Percentiles rank a stretch among this genome's conserved stretches.
phyloP scores from a whole-genome alignment of 2,329 filamentous ascomycete species.

The Tolypocladium pustulatum region DNA sequence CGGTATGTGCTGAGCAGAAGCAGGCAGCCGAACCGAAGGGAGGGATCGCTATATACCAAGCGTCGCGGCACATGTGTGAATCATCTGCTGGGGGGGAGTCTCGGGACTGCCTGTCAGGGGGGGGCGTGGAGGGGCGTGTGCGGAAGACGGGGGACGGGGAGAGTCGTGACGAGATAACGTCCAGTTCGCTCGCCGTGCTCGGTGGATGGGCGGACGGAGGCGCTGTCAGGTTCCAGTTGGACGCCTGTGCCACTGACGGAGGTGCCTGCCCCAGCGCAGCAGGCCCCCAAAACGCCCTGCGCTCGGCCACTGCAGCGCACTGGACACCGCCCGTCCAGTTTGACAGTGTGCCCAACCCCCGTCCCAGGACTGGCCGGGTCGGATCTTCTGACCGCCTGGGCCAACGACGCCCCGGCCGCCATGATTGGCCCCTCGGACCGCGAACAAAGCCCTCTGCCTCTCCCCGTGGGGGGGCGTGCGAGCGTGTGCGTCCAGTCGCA shows the following conservation, averaged over 20 bases:
- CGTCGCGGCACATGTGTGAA: slow-evolving; percentile 13
- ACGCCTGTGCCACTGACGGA: neutral
- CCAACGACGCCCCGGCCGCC: neutral
- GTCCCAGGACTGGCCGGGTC: neutral
- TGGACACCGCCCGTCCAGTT: neutral
- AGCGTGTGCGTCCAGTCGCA: neutral
- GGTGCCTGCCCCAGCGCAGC: neutral
- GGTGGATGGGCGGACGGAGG: neutral
- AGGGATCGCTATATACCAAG: slow-evolving; percentile 10
- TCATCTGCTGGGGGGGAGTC: slow-evolving; percentile 6
- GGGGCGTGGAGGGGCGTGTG: neutral
- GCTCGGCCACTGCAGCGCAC: neutral
- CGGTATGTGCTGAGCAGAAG: slow-evolving; percentile 1
- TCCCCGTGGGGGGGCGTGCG: neutral
- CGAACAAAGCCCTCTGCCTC: neutral
- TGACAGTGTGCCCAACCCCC: neutral
- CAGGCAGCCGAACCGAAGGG: slow-evolving; percentile 2
- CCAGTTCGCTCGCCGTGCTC: too few species aligned
- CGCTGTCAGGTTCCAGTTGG: neutral
- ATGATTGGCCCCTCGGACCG: neutral
- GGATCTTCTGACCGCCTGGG: slow-evolving; percentile 2
- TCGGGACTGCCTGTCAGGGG: slow-evolving; percentile 1
- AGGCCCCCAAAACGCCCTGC: neutral
- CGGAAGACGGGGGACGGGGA: neutral
- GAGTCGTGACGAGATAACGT: neutral